These are phyloP conservation scores for Daldinia sp. DNA, from an alignment of 2,329 filamentous ascomycete genomes.

Conservation along the genomic window DNA sequence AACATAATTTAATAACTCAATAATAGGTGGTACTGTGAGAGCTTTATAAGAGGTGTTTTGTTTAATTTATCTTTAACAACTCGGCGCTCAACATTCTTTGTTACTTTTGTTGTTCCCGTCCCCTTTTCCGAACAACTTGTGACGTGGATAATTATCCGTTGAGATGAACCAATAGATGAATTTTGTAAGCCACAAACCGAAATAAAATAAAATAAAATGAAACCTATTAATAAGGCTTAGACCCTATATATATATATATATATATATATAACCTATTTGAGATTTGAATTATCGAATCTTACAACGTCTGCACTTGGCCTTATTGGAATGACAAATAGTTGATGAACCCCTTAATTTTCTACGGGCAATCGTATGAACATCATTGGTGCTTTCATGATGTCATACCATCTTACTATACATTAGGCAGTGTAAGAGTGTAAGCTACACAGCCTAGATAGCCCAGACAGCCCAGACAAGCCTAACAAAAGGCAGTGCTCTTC, in stretches of 20 bases:
- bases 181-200: not conserved
- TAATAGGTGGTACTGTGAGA: not conserved
- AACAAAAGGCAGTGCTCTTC: conserved; percentile 1
- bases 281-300: not conserved
- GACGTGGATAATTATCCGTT: not conserved
- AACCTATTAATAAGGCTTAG: not conserved
- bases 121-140: not conserved
- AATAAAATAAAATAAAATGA: not conserved
- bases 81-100: not conserved
- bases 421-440: not conserved
- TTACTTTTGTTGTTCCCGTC: not conserved
- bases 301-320: not conserved
- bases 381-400: conserved; percentile 7
- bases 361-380: not conserved
- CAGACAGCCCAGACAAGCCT: not conserved
- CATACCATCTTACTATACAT: conserved; percentile 1
- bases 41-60: not conserved
- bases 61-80: not conserved
- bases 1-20: not conserved
- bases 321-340: not conserved
- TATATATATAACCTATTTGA: not conserved
- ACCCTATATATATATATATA: not conserved
- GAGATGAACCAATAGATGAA: not conserved
- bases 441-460: not conserved
- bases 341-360: not conserved